Percentiles rank a stretch among this genome's conserved stretches.
Conservation (phyloP, 805 yeast genomes). For the Isabelozyma heimii region DNA sequence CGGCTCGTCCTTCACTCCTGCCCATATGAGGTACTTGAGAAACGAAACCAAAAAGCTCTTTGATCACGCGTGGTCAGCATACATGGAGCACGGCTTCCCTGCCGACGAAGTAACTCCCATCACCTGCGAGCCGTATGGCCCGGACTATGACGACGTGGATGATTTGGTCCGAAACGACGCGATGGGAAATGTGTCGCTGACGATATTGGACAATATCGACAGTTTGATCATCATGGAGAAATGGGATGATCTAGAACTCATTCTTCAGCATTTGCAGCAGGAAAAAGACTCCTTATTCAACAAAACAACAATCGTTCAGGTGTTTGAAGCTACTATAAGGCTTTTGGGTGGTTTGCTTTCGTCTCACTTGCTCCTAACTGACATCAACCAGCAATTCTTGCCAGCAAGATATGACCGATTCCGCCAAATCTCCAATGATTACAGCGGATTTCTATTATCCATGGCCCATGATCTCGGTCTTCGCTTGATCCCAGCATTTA, state of each 20-base stretch:
- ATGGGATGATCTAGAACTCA: slow-evolving; percentile 45
- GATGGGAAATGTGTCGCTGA: slow-evolving; percentile 77
- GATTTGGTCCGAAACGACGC: slow-evolving; percentile 75
- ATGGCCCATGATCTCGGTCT: slow-evolving; percentile 77
- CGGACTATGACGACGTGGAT: slow-evolving; percentile 51
- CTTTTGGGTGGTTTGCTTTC: slow-evolving; percentile 79
- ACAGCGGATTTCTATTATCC: slow-evolving; percentile 69
- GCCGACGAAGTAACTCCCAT: slow-evolving; percentile 78
- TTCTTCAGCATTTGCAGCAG: slow-evolving; percentile 24
- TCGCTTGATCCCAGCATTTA: slow-evolving; percentile 67
- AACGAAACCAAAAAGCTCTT: slow-evolving; percentile 57
- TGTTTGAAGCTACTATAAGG: slow-evolving; percentile 82
- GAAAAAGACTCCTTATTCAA: slow-evolving; percentile 50
- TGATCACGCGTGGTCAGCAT: slow-evolving; percentile 71
- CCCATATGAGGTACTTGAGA: slow-evolving; percentile 29
- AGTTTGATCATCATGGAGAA: slow-evolving; percentile 74
- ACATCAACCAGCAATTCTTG: slow-evolving; percentile 11
- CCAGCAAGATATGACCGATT: slow-evolving; percentile 31
- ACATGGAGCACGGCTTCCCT: slow-evolving; percentile 71
- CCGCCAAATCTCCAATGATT: slow-evolving; percentile 27
- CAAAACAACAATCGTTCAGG: slow-evolving; percentile 73
- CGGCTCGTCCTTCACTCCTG: slow-evolving; percentile 35
- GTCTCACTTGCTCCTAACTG: slow-evolving; percentile 56
- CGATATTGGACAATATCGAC: slow-evolving; percentile 77
- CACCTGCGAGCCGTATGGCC: slow-evolving; percentile 64